Base-by-base conservation (phyloP, 768 basidiomycete species). In the Galerina marginata region DNA sequence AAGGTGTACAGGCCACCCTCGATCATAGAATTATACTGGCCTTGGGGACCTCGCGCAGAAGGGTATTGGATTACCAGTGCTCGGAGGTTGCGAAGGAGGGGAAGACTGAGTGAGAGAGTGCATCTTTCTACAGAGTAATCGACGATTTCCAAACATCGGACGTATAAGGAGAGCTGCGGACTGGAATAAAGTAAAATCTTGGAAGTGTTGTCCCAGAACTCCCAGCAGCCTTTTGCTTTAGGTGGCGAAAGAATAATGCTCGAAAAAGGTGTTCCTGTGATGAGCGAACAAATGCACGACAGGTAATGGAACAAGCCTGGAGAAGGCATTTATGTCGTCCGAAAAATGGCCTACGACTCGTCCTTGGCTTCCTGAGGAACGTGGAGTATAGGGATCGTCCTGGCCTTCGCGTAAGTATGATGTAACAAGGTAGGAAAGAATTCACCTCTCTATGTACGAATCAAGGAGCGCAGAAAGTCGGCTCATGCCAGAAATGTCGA, bases 251-350 rank as follows among this genome's bases (percentile, higher is more conserved):
- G 15, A n/a, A 14, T 50, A 37, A 57, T 26, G 10, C 40, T 33
- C 25, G 52, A 57, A 44, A 58, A 62, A 62, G 23, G 11, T 47
- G 61, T 20, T 42, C 46, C 44, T 62, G 61, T 6, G 61, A 54
- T 26, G 37, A 36, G 6, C 45, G 12, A 9, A 58, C 7, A 45
- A 50, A 54, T 36, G 50, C 51, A 5, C n/a, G 45, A 20, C 51
- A 58, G n/a, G 56, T 50, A 5, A 58, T 43, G 10, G 56, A 42
- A 9, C 61, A 62, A 6, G 61, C 43, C 11, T 53, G 47, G 20
- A 62, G 56, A 6, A 33, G 29, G 61, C 33, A n/a, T 15, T 43
- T n/a, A 36, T 53, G 50, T 61, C 43, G 9, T 53, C 43, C 36
- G 55, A 48, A 9, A 57, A 43, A 20, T 52, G 29, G 49, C n/a